These are phyloP conservation scores for Pythium aphanidermatum DNA, from an alignment of 352 stramenopile species.

Conservation along the genomic window DNA sequence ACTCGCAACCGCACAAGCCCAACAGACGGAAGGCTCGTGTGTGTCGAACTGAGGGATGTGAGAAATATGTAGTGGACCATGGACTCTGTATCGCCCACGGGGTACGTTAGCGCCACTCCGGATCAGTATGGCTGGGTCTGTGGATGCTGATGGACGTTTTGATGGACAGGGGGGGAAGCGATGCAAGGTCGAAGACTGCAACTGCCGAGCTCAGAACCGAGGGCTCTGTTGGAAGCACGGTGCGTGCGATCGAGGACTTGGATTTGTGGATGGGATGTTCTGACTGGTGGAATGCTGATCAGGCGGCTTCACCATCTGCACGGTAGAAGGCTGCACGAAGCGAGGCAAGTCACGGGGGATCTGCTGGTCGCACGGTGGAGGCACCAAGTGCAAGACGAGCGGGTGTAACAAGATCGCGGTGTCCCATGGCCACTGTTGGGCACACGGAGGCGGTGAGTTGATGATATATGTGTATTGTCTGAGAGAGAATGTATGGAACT, in stretches of 20 bases:
- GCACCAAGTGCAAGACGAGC: slow-evolving; percentile 22
- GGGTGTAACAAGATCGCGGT: slow-evolving; percentile 30
- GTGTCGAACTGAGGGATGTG: slow-evolving; percentile 32
- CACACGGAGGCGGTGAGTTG: slow-evolving; percentile 18
- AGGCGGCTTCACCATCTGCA: slow-evolving; percentile 25
- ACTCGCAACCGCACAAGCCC: too few species aligned
- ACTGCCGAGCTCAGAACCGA: slow-evolving; percentile 32
- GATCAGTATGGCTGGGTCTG: too few species aligned
- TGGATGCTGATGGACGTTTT: too few species aligned
- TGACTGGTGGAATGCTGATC: not conserved
- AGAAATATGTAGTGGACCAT: slow-evolving; percentile 40
- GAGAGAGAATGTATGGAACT: not conserved
- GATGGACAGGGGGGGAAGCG: slow-evolving; percentile 36
- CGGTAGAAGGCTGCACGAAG: slow-evolving; percentile 22
- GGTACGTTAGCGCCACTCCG: slow-evolving; percentile 12
- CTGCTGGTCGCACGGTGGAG: slow-evolving; percentile 24
- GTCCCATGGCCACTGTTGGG: slow-evolving; percentile 34
- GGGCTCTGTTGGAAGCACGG: slow-evolving; percentile 35
- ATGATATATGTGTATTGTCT: not conserved
- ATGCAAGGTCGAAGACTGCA: slow-evolving; percentile 31
- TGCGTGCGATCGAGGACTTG: not conserved
- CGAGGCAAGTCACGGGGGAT: slow-evolving; percentile 20
- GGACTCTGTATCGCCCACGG: slow-evolving; percentile 39
- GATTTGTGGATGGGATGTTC: not conserved
- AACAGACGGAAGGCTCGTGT: slow-evolving; percentile 41